Evolutionary conservation across 345 rosid genomes (phyloP).

Genomic region (Bruguiera gymnorhiza): DNA sequence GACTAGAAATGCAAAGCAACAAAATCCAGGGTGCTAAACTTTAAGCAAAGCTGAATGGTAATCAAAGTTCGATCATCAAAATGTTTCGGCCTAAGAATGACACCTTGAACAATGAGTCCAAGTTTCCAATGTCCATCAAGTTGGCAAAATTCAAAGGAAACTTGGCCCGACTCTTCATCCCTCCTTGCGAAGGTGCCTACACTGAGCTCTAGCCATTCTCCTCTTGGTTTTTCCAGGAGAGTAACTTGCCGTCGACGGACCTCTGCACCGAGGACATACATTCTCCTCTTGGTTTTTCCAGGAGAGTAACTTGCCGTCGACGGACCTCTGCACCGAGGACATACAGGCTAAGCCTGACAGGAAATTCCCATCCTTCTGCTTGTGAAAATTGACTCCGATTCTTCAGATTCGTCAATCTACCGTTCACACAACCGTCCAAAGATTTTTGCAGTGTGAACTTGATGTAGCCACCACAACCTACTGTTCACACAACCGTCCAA

Average conservation of each 20-base stretch:
- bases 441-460: no score
- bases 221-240: slow-evolving; percentile 24
- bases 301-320: slow-evolving; percentile 15
- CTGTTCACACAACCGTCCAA: no score
- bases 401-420: no score
- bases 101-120: slow-evolving; percentile 18
- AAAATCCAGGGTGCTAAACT: no score
- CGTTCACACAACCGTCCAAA: no score
- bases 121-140: slow-evolving; percentile 23
- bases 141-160: slow-evolving; percentile 9
- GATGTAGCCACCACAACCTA: no score
- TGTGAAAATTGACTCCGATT: no score
- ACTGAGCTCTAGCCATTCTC: slow-evolving; percentile 18
- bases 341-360: slow-evolving; percentile 9
- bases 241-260: slow-evolving; percentile 18
- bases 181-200: slow-evolving; percentile 11
- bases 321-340: slow-evolving; percentile 11
- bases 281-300: slow-evolving; percentile 23
- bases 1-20: no score
- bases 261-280: slow-evolving; percentile 1
- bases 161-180: slow-evolving; percentile 14
- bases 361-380: slow-evolving; percentile 32
- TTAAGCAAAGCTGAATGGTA: no score
- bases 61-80: no score
- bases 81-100: slow-evolving; percentile 21